phyloP scores from a whole-genome alignment of 78 protist species.

The Paulinella micropora region DNA sequence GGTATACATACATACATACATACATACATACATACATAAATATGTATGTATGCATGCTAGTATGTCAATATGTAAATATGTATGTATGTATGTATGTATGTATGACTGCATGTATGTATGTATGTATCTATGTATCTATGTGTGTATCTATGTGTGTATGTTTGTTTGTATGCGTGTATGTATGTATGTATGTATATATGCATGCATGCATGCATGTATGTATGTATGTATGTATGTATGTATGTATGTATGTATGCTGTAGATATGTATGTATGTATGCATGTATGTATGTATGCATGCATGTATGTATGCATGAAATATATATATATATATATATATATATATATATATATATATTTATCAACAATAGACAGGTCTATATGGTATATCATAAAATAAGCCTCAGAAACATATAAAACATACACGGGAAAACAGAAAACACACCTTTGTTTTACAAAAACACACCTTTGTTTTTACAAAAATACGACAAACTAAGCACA shows the following conservation, averaged over 20 bases:
- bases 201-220: not conserved
- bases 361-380: too few species aligned
- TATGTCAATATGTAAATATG: not conserved
- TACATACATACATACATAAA: not conserved
- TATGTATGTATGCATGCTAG: not conserved
- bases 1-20: not conserved
- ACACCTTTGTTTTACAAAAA: too few species aligned
- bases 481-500: too few species aligned
- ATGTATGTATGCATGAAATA: not conserved
- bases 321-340: not conserved
- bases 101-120: not conserved
- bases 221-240: not conserved
- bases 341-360: not conserved
- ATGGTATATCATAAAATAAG: too few species aligned
- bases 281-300: not conserved
- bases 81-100: not conserved
- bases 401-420: too few species aligned
- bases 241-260: not conserved
- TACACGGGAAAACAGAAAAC: too few species aligned
- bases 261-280: not conserved
- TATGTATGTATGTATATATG: not conserved
- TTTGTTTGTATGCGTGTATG: not conserved
- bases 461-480: too few species aligned
- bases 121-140: not conserved
- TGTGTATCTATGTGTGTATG: not conserved